A percentile compares a stretch with the other conserved stretches of the same genome.
phyloP scores from a whole-genome alignment of 2,329 filamentous ascomycete genomes.

The Aureobasidium musti region DNA sequence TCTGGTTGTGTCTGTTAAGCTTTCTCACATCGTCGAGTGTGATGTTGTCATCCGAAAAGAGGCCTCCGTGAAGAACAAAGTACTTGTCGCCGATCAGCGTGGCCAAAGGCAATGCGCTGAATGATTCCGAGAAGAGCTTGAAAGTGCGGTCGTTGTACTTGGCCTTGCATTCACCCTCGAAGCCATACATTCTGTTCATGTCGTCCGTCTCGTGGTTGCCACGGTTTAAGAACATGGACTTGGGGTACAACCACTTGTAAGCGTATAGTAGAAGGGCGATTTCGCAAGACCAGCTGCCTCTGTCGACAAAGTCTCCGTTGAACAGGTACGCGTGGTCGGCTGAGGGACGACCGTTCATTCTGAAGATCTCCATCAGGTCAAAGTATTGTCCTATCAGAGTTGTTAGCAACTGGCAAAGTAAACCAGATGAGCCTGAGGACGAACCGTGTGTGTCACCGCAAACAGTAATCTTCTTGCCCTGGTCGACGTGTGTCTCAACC shows the following conservation, averaged over 20 bases:
- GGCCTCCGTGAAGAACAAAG: conserved; percentile 87
- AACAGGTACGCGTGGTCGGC: conserved; percentile 94
- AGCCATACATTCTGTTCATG: conserved; percentile 98
- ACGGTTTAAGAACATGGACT: conserved; percentile 87
- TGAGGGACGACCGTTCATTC: conserved; percentile 79
- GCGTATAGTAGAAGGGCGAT: conserved; percentile 91
- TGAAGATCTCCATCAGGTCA: conserved; percentile 94
- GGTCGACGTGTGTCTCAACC: conserved; percentile 84
- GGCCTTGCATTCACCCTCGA: conserved; percentile 96
- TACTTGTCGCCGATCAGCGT: conserved; percentile 90
- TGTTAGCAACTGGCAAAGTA: not conserved
- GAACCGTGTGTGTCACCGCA: conserved; percentile 94
- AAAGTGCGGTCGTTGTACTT: conserved; percentile 97
- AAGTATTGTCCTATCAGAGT: conserved; percentile 69
- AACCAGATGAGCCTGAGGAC: not conserved
- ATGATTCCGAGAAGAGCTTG: conserved; percentile 97
- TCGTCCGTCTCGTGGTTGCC: conserved; percentile 99
- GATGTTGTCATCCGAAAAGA: conserved; percentile 93
- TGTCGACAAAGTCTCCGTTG: conserved; percentile 98
- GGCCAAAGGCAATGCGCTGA: conserved; percentile 88
- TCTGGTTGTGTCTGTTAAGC: conserved; percentile 84
- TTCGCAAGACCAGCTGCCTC: conserved; percentile 97
- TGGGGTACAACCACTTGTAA: conserved; percentile 91
- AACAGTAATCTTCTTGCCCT: conserved; percentile 80
- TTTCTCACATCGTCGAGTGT: conserved; percentile 93